Percentiles rank a stretch among this genome's conserved stretches.
phyloP scores from a whole-genome alignment of 2,329 filamentous ascomycete species.

The Hysterium pulicare region DNA sequence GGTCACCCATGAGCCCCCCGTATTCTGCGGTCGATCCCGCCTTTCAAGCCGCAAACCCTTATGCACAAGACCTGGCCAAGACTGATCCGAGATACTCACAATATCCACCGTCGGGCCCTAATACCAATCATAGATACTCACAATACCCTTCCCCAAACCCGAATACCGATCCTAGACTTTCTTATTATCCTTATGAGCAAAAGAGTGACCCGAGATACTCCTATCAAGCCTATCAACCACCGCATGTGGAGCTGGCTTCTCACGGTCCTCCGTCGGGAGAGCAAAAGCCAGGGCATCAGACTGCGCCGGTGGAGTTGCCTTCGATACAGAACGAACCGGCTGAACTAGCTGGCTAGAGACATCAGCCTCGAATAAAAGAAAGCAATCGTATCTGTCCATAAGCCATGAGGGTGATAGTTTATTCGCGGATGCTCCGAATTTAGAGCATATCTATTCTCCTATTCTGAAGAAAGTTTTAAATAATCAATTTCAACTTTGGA shows the following conservation, averaged over 20 bases:
- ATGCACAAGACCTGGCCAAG: too few species aligned
- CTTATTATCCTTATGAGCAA: background rate
- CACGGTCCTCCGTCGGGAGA: too few species aligned
- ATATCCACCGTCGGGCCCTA: slow-evolving; percentile 6
- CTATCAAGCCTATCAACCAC: background rate
- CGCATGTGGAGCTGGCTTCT: background rate
- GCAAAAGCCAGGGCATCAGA: too few species aligned
- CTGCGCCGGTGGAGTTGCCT: background rate
- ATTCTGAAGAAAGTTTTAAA: too few species aligned
- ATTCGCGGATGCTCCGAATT: too few species aligned
- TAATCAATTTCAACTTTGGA: too few species aligned
- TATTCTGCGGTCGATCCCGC: background rate
- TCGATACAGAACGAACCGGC: background rate
- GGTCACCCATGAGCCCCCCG: background rate
- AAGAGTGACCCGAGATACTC: background rate
- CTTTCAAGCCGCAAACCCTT: background rate
- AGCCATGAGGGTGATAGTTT: too few species aligned
- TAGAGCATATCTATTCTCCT: too few species aligned
- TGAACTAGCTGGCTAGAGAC: background rate
- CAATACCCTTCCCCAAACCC: too few species aligned
- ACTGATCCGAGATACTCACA: slow-evolving; percentile 7
- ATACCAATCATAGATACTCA: slow-evolving; percentile 1
- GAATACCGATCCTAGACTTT: background rate
- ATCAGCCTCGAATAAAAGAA: too few species aligned
- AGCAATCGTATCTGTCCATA: too few species aligned